Evolutionary conservation across 139 green algal genomes (phyloP), one percentile per base, ranked within the genome.

Genomic region (Volvox africanus): DNA sequence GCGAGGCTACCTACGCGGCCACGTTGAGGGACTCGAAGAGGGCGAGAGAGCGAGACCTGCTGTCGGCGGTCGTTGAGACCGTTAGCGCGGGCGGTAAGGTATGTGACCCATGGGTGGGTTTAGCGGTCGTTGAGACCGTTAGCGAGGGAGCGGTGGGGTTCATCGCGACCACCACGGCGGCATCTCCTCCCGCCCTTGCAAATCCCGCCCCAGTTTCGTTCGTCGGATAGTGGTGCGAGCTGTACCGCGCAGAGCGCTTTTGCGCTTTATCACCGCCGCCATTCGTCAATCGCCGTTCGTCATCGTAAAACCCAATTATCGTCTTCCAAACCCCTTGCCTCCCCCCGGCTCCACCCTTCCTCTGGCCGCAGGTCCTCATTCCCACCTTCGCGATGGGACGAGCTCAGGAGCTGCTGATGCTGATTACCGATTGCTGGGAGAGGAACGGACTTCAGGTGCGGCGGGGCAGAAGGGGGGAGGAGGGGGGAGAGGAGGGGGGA

Each of bases 351-450:
- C n/a, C n/a, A n/a, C n/a, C 44, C 44, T 5, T 55, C 44, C 44
- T 55, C 65, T 12, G 21, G 21, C 33, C 83, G 2, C 80, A 92
- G 80, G 94, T 95, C 55, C 92, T 96, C 18, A 92, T 96, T 62
- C 93, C 94, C n/a, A 89, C 94, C 77, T 95, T 94, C 90, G 93
- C 94, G 1, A 91, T 96, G 76, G 94, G 93, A 24, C 88, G 92
- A 17, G 92, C 94, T 1, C 95, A 97, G 88, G 96, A 98, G 95
- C 93, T 98, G 90, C 88, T 95, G 36, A 92, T 97, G 37, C 92
- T 98, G 69, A 88, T 98, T 33, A 95, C 97, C 28, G 96, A 97
- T 55, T 96, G 92, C 92, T 98, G 96, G 96, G 88, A 95, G 83
- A 73, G 93, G 2, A 88, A 91, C 62, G 82, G 93, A 11, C 91